Base-by-base conservation (phyloP, 164 flowering plant genomes). In the Tinospora cordifolia region DNA sequence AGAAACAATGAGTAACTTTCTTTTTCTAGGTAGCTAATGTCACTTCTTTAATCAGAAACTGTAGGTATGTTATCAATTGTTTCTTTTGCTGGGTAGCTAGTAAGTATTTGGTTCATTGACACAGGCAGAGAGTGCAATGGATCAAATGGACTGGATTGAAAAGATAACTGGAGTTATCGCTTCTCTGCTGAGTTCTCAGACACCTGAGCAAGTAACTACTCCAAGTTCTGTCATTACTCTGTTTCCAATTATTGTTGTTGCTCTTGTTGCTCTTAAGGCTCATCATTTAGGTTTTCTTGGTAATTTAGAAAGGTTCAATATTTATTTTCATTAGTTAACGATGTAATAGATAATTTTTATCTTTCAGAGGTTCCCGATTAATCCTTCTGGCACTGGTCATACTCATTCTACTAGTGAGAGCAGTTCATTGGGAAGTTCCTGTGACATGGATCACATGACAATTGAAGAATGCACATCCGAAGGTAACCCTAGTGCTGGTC, bases 71-170 rank as follows among this genome's bases (percentile, higher is more conserved):
- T 11, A 66, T 5, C 11, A 19, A 36, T 24, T 30, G 26, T 40
- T 24, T 13, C 6, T 39, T 36, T 30, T 47, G 8, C 54, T 47
- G 24, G 46, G 19, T 57, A 41, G 12, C 27, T 67, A 46, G 74
- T 38, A 67, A n/a, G 62, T 70, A 26, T 68, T 25, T 77, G 54
- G 46, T 59, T 72, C 75, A 76, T 76, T 67, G 70, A 71, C 80
- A 80, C 90, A 95, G 99, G 99, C 99, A 75, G 99, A 95, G 77
- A 95, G 96, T 83, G 92, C 98, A 63, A 77, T 86, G 69, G 99
- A 95, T 81, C 99, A 95, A 78, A 95, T 91, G 97, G 99, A 95
- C 81, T 95, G 99, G 99, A 87, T 95, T 78, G 99, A 95, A 79
- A 95, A 95, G 85, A 95, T 95, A 77, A 95, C 98, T 15, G 99